Base-by-base conservation (phyloP, 192 early-diverging fungal species). In the Rhizophagus clarus region DNA sequence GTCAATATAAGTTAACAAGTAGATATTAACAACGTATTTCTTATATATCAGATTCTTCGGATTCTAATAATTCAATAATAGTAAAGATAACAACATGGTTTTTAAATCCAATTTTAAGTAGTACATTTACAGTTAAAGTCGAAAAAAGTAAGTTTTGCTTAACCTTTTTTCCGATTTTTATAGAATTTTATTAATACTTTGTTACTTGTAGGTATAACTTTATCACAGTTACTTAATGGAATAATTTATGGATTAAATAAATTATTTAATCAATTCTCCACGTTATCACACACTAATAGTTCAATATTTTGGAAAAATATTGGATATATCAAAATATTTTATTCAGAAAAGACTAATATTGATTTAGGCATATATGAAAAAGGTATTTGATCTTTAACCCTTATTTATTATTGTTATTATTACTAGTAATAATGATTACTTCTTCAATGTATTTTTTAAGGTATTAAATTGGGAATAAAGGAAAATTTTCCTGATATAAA, bases 291-390 rank as follows among this genome's bases (percentile, higher is more conserved):
- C 14, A 62, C 5, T 17, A 24, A 6, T 3, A 47, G 17, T 74
- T n/a, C 34, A 20, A 37, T 40, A 66, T 62, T 62, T 45, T 77
- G 75, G 75, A 64, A 20, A 14, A 77, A 66, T 17, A 66, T 77
- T 40, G 24, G 32, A 6, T 77, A 40, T 45, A 62, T 77, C 28
- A 62, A 37, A 77, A 37, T 77, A 12, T 77, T 77, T 66, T 77
- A 77, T 66, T 77, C 75, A 17, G 62, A 77, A 66, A 77, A 77
- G 24, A 62, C 63, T 66, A 42, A 34, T 11, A 32, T 47, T 28
- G 24, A 62, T 9, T 5, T 17, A 17, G 3, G 9, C 5, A n/a
- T 4, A 42, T 67, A 64, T 28, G 11, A 77, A 66, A 77, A 62
- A 66, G 61, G 75, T 77, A 75, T 42, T 42, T 11, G 10, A 47